These are phyloP conservation scores for Lipomyces oligophaga DNA, from an alignment of 805 yeast species.

Conservation along the genomic window DNA sequence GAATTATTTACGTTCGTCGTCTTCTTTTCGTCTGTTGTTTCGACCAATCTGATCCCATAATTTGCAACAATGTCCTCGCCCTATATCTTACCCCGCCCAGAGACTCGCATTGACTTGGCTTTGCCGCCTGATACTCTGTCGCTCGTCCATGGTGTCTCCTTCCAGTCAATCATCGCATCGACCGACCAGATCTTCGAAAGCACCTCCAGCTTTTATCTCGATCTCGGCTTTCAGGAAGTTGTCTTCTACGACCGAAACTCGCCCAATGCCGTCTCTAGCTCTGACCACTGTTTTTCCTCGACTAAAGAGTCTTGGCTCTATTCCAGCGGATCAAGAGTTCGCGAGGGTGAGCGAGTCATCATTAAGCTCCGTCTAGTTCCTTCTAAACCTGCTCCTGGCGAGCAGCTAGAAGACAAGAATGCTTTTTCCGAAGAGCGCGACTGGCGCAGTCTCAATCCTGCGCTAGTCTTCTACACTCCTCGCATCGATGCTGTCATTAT, in stretches of 20 bases:
- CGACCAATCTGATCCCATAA: background rate
- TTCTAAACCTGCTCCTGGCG: slow-evolving; percentile 18
- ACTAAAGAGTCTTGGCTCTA: slow-evolving; percentile 36
- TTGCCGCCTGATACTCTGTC: slow-evolving; percentile 9
- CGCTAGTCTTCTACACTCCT: slow-evolving; percentile 47
- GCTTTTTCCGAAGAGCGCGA: slow-evolving; percentile 37
- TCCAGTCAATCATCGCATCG: slow-evolving; percentile 52
- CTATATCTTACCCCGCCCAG: slow-evolving; percentile 21
- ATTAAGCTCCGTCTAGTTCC: slow-evolving; percentile 29
- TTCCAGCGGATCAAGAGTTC: slow-evolving; percentile 35
- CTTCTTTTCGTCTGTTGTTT: too few relatives aligned
- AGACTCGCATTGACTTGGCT: too few relatives aligned
- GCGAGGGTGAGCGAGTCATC: slow-evolving; percentile 33
- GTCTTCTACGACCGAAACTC: slow-evolving; percentile 36
- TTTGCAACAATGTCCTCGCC: slow-evolving; percentile 19
- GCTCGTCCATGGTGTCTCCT: slow-evolving; percentile 55
- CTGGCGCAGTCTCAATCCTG: slow-evolving; percentile 49
- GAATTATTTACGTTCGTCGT: too few relatives aligned
- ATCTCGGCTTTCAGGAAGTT: slow-evolving; percentile 42
- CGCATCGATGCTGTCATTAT: slow-evolving; percentile 41
- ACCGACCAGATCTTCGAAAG: slow-evolving; percentile 43
- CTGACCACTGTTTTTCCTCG: slow-evolving; percentile 31
- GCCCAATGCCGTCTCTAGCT: slow-evolving; percentile 10
- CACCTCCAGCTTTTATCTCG: slow-evolving; percentile 56
- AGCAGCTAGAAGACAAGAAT: too few relatives aligned